Evolutionary conservation across 805 yeast genomes (phyloP).

Genomic region (Kluyveromyces aestuarii): DNA sequence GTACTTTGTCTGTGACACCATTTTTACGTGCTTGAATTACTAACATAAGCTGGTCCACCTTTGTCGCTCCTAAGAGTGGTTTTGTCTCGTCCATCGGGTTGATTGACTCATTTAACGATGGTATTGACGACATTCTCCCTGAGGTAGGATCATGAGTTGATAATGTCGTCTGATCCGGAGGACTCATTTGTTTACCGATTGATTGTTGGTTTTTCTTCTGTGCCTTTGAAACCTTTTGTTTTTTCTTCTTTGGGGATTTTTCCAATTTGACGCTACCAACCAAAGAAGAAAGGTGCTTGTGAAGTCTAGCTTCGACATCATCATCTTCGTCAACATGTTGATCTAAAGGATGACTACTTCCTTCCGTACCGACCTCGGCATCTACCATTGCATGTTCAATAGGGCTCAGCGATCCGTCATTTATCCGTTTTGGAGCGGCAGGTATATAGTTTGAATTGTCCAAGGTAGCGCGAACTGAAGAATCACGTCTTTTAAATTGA

Average conservation of each 20-base stretch:
- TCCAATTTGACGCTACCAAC: conserved; percentile 1
- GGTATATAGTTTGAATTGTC: conserved; percentile 12
- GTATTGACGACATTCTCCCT: not conserved
- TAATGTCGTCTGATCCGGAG: not conserved
- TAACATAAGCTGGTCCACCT: conserved; percentile 84
- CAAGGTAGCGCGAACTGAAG: conserved; percentile 20
- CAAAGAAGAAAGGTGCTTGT: conserved; percentile 3
- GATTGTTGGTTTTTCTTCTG: conserved; percentile 1
- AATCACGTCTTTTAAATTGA: conserved; percentile 25
- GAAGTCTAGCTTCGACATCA: conserved; percentile 6
- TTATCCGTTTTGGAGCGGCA: conserved; percentile 11
- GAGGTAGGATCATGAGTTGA: not conserved
- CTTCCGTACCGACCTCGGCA: conserved; percentile 3
- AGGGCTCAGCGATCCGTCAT: conserved; percentile 5
- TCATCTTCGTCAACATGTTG: not conserved
- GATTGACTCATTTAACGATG: conserved; percentile 3
- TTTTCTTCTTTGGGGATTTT: not conserved
- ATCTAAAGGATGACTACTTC: conserved; percentile 5
- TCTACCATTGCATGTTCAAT: not conserved
- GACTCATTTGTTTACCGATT: not conserved
- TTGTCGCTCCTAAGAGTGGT: conserved; percentile 75
- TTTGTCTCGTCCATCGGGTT: conserved; percentile 44
- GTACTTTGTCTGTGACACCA: conserved; percentile 56
- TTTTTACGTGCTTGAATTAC: conserved; percentile 83
- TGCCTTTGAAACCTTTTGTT: not conserved